Conservation (phyloP, 148 eudicot genomes). For the Polygonum aviculare region DNA sequence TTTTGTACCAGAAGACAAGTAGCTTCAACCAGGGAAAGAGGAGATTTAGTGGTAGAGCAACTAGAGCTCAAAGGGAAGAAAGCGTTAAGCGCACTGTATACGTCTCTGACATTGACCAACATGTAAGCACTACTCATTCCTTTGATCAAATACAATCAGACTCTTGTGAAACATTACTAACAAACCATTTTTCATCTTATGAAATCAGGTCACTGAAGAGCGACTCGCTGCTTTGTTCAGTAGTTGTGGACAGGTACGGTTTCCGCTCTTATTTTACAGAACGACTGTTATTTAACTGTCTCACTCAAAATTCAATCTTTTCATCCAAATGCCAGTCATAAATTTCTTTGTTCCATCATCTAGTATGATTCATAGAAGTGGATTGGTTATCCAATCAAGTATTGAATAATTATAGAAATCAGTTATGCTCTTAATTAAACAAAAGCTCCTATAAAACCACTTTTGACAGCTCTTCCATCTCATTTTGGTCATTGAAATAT, state of each 20-base stretch:
- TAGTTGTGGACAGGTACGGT: constrained; percentile 85
- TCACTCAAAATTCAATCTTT: background rate
- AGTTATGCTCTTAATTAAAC: background rate
- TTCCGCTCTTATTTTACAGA: background rate
- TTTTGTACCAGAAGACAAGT: constrained; percentile 42
- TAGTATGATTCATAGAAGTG: background rate
- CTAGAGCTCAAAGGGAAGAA: constrained; percentile 83
- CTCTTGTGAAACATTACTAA: background rate
- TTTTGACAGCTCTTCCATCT: no score
- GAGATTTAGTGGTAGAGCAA: constrained; percentile 69
- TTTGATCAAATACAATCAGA: background rate
- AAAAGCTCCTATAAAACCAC: no score
- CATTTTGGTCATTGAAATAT: no score
- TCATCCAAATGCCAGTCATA: no score
- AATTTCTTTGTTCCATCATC: background rate
- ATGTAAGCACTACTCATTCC: constrained; percentile 30
- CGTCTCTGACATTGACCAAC: constrained; percentile 96
- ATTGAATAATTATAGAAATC: background rate
- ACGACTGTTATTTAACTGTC: background rate
- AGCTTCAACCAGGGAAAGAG: constrained; percentile 47
- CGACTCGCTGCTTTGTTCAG: constrained; percentile 85
- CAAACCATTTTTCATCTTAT: background rate
- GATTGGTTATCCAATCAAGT: background rate
- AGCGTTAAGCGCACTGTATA: constrained; percentile 81
- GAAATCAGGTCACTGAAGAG: constrained; percentile 83